These are phyloP conservation scores for Verticillium zaregamsianum DNA, from an alignment of 2,329 filamentous ascomycete genomes.

Conservation along the genomic window DNA sequence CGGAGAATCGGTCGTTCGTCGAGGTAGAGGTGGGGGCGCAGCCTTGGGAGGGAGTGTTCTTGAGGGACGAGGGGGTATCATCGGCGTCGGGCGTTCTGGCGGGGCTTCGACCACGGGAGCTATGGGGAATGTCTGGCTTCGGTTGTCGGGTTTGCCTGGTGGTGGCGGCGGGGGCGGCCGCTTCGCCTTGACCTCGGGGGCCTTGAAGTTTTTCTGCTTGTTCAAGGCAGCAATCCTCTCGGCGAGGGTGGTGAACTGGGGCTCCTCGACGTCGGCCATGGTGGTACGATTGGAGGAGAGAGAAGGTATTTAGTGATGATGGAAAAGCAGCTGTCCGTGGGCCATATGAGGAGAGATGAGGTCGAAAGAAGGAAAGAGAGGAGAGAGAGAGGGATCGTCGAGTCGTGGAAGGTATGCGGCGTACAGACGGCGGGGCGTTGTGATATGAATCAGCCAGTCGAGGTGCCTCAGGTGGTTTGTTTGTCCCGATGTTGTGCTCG, in stretches of 20 bases:
- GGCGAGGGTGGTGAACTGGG: slow-evolving; percentile 55
- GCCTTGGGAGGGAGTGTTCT: slow-evolving; percentile 18
- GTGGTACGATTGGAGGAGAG: neutral
- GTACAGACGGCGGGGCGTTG: neutral
- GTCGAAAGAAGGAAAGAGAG: neutral
- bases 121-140: slow-evolving; percentile 31
- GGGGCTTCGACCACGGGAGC: slow-evolving; percentile 19
- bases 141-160: slow-evolving; percentile 34
- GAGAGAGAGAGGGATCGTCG: neutral
- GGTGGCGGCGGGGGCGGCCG: slow-evolving; percentile 43
- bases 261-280: slow-evolving; percentile 61
- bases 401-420: neutral
- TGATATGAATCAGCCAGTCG: neutral
- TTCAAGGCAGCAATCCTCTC: slow-evolving; percentile 63
- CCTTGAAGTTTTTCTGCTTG: slow-evolving; percentile 53
- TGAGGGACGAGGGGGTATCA: slow-evolving; percentile 32
- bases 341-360: neutral
- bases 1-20: slow-evolving; percentile 26
- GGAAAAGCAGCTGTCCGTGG: neutral
- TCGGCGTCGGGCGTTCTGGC: slow-evolving; percentile 24
- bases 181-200: slow-evolving; percentile 28
- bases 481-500: neutral
- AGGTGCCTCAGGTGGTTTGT: neutral
- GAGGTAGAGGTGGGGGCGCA: slow-evolving; percentile 32
- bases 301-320: neutral